Percentiles rank a stretch among this genome's conserved stretches.
These are phyloP conservation scores for Reutealis trisperma DNA, from an alignment of 345 rosid species.

Conservation along the genomic window DNA sequence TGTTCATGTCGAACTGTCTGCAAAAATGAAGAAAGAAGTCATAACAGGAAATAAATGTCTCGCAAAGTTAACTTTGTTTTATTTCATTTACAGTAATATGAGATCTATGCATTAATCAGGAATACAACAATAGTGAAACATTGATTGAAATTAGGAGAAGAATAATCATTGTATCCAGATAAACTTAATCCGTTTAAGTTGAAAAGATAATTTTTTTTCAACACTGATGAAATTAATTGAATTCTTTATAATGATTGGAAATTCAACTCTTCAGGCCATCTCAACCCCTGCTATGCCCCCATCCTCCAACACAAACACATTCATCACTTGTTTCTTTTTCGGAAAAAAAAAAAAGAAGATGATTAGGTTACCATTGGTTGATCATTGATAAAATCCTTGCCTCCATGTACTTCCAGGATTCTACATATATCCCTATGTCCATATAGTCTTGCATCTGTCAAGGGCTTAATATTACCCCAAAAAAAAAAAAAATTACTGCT, in stretches of 20 bases:
- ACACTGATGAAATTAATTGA: not conserved
- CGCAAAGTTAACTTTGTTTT: too few relatives aligned
- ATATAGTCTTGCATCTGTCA: slow-evolving; percentile 61
- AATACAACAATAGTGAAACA: not conserved
- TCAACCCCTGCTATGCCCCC: too few relatives aligned
- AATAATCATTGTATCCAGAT: not conserved
- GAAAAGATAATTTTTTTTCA: not conserved
- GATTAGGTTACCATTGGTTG: slow-evolving; percentile 42
- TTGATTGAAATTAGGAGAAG: not conserved
- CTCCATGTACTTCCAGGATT: slow-evolving; percentile 64
- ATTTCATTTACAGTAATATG: not conserved
- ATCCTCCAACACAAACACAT: not conserved
- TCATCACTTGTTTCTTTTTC: too few relatives aligned
- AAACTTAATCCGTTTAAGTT: not conserved
- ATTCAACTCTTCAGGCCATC: not conserved
- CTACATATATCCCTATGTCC: slow-evolving; percentile 66
- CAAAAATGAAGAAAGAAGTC: slow-evolving; percentile 1
- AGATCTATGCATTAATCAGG: not conserved
- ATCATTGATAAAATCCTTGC: slow-evolving; percentile 49
- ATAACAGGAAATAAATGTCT: not conserved
- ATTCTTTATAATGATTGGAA: not conserved
- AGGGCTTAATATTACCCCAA: slow-evolving; percentile 45
- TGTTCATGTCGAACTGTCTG: slow-evolving; percentile 51
- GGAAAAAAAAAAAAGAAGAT: not conserved
- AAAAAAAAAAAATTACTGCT: not conserved